Base-by-base conservation (phyloP, 1,284 basidiomycete genomes). In the Tilletia indica region DNA sequence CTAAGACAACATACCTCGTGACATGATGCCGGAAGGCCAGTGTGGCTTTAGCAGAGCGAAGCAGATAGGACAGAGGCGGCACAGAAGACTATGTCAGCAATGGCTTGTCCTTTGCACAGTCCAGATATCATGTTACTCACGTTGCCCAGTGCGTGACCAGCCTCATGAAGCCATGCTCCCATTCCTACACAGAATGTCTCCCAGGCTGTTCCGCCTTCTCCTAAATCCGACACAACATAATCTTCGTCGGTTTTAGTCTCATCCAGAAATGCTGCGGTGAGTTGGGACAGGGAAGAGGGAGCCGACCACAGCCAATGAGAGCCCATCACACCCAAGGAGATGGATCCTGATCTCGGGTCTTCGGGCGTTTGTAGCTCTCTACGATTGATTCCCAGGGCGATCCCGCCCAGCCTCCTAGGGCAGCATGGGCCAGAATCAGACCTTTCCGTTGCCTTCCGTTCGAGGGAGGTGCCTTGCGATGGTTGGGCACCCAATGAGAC, bases 291-390 rank as follows among this genome's bases (percentile, higher is more conserved):
- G 2, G 70, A 58, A 4, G 56, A 68, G 0, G 76, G 77, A 14
- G 78, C 78, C 1, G 77, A 72, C 76, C 77, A 78, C 11, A 78
- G 68, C 78, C 78, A 79, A 42, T 79, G 78, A 45, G 70, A 72
- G 0, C 78, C 78, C 76, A 77, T 77, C 14, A 79, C 78, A 25
- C 77, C 76, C 21, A 73, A 67, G 19, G 72, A 73, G 16, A 64
- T 36, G 3, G 61, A 45, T 9, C 36, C 36, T 36, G 56, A 58
- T n/a, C 39, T 39, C 36, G 42, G 42, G 12, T 64, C 61, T 38
- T 21, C 34, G 9, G 34, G 12, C 31, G 8, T 56, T 56, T 48
- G 36, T 48, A 12, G 54, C 36, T 45, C 25, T 69, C 68, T 9
- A 56, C n/a, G 38, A 36, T 39, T 4, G 39, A 51, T 16, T 34